Conservation (phyloP, 2,329 filamentous ascomycete species). For the Alternaria triticina region DNA sequence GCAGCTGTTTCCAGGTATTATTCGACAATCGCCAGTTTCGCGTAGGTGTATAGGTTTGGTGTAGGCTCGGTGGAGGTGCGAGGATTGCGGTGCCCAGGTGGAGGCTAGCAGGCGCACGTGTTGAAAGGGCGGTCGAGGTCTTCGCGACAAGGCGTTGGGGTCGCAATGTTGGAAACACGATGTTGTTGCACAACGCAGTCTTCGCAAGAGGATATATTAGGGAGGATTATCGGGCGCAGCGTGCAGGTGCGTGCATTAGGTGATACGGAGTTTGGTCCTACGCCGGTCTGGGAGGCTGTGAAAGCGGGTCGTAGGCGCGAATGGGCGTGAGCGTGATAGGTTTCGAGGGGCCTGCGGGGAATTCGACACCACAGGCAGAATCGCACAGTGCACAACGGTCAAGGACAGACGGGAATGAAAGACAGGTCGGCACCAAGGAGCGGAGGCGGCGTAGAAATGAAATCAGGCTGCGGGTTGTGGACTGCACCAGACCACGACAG, state of each 20-base stretch:
- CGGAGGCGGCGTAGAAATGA: conserved; percentile 16
- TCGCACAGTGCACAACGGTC: conserved; percentile 1
- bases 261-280: neutral
- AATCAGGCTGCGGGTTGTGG: conserved; percentile 9
- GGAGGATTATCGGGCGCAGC: neutral
- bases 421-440: conserved; percentile 4
- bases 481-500: conserved; percentile 4
- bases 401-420: conserved; percentile 19
- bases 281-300: conserved; percentile 1
- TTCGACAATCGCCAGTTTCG: conserved; percentile 14
- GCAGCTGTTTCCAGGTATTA: conserved; percentile 10
- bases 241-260: conserved; percentile 2
- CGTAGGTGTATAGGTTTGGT: neutral
- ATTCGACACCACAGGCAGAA: neutral
- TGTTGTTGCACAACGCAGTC: conserved; percentile 3
- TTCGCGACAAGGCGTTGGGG: neutral
- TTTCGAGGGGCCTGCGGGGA: neutral
- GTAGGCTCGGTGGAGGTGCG: neutral
- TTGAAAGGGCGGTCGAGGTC: neutral
- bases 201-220: conserved; percentile 1
- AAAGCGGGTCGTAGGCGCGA: neutral
- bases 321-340: neutral
- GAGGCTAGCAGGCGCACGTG: neutral
- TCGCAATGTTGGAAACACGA: neutral
- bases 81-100: neutral